phyloP scores from a whole-genome alignment of 176 grass and related monocot genomes.

The Carex scoparia region DNA sequence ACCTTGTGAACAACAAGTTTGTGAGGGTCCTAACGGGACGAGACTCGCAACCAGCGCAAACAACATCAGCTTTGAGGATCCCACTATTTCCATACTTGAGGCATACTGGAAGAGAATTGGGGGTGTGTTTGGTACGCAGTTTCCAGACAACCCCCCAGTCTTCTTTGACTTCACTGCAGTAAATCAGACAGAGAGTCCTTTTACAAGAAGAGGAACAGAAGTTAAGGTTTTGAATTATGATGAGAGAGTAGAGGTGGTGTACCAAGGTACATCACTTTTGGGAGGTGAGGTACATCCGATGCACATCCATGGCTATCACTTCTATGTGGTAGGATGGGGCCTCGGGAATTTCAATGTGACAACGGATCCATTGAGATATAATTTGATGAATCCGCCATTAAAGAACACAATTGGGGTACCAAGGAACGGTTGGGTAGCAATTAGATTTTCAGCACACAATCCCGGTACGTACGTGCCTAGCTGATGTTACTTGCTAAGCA shows the following conservation, averaged over 20 bases:
- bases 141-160: slow-evolving; percentile 47
- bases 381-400: slow-evolving; percentile 56
- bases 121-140: slow-evolving; percentile 51
- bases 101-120: slow-evolving; percentile 17
- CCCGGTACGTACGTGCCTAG: slow-evolving; percentile 24
- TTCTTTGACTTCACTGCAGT: slow-evolving; percentile 22
- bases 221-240: slow-evolving; percentile 47
- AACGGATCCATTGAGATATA: slow-evolving; percentile 29
- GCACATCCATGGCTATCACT: slow-evolving; percentile 80
- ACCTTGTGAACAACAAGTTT: slow-evolving; percentile 44
- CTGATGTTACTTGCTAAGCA: background rate
- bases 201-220: slow-evolving; percentile 36
- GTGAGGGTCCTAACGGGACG: slow-evolving; percentile 1
- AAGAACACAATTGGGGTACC: slow-evolving; percentile 78
- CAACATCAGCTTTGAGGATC: slow-evolving; percentile 55
- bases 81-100: slow-evolving; percentile 48
- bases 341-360: slow-evolving; percentile 37
- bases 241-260: slow-evolving; percentile 69
- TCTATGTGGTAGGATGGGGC: slow-evolving; percentile 76
- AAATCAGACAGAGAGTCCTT: background rate
- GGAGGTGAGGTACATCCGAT: slow-evolving; percentile 73
- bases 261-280: slow-evolving; percentile 45
- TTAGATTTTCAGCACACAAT: slow-evolving; percentile 65
- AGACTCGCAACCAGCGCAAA: slow-evolving; percentile 48
- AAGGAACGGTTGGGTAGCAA: slow-evolving; percentile 57